Base-by-base conservation (phyloP, 768 basidiomycete species). In the Boletus rufocinnamomeus region DNA sequence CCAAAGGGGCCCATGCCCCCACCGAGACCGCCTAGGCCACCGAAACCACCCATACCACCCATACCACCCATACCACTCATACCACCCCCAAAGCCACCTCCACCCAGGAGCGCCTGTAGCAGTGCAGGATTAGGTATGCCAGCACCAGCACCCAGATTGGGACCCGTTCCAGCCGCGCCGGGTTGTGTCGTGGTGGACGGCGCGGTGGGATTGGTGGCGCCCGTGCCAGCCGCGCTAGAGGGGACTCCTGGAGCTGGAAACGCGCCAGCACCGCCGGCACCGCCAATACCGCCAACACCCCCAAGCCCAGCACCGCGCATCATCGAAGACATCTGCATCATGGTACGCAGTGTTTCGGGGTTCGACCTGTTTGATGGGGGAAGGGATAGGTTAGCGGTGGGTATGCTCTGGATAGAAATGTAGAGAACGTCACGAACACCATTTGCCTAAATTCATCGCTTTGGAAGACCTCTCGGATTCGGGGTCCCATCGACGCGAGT, bases 401-500 rank as follows among this genome's bases (percentile, higher is more conserved):
- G 14, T 5, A 19, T 6, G 35, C 6, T 23, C 30, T 50, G 3
- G 6, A 43, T n/a, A 37, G 25, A 50, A 46, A 19, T 4, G 2
- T 14, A 19, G 27, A 35, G 21, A 51, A 59, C 1, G 34, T 27
- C 44, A 68, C 85, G 46, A 63, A 89, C 88, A 93, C 79, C 83
- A 93, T 83, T 62, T 87, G 78, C 46, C 91, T 77, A 69, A 93
- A 92, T 44, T 81, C 77, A 32, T 86, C 84, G 68, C 85, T 89
- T 69, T 89, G 87, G 74, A 93, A 89, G 47, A 91, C 79, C 59
- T 88, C 78, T 23, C 94, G 81, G 19, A 93, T 83, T 67, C 92
- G 90, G 0, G 93, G 93, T 2, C 80, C 90, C 85, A 95, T 88
- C 0, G 76, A 71, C 30, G 83, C 75, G 65, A 90, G 77, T 64